Percentiles rank a stretch among this genome's conserved stretches.
phyloP scores from a whole-genome alignment of 2,329 filamentous ascomycete genomes.

The Claviceps spartinae region DNA sequence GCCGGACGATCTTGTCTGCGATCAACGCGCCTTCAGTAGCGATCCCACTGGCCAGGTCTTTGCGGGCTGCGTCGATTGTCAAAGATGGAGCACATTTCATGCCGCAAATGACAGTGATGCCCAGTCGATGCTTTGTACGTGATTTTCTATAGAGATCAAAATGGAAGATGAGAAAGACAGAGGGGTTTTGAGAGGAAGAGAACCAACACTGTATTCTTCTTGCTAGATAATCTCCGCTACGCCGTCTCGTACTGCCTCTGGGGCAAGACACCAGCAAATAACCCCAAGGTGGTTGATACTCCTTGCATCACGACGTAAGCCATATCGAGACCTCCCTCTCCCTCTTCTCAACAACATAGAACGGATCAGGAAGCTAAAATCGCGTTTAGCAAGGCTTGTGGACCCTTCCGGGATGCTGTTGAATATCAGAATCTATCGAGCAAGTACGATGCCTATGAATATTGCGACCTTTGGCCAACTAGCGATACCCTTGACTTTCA shows the following conservation, averaged over 20 bases:
- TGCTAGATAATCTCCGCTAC: conserved; percentile 45
- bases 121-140: conserved; percentile 41
- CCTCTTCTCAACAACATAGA: neutral
- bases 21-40: conserved; percentile 24
- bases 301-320: conserved; percentile 41
- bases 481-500: conserved; percentile 21
- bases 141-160: too few species aligned
- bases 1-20: conserved; percentile 34
- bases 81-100: conserved; percentile 35
- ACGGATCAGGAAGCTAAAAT: neutral
- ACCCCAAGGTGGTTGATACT: conserved; percentile 25
- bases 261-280: conserved; percentile 25
- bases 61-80: conserved; percentile 37
- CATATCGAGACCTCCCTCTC: neutral
- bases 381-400: conserved; percentile 37
- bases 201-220: neutral
- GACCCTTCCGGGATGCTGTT: conserved; percentile 31
- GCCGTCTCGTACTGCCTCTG: conserved; percentile 42
- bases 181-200: too few species aligned
- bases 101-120: conserved; percentile 35
- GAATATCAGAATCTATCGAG: conserved; percentile 35
- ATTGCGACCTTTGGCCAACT: conserved; percentile 36
- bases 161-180: too few species aligned
- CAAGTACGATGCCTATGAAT: conserved; percentile 33
- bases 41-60: conserved; percentile 32